Conservation (phyloP, 2,329 filamentous ascomycete genomes). For the Ophiostoma sp. region DNA sequence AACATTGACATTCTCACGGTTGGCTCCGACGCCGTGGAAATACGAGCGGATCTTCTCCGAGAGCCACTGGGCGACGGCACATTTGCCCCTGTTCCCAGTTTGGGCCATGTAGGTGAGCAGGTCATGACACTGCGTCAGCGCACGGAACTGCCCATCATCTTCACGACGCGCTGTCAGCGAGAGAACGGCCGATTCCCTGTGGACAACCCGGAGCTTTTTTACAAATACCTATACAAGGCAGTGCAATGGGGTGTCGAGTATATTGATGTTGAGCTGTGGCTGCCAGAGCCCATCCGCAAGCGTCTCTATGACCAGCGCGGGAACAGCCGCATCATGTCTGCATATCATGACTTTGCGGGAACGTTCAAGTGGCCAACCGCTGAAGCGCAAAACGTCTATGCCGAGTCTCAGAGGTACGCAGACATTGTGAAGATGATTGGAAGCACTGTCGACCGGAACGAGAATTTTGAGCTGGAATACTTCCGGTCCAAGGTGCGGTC, state of each 20-base stretch:
- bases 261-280: conserved; percentile 82
- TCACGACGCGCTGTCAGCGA: conserved; percentile 73
- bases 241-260: conserved; percentile 89
- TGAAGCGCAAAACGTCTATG: conserved; percentile 66
- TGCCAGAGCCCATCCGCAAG: conserved; percentile 69
- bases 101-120: conserved; percentile 81
- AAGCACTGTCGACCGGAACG: conserved; percentile 72
- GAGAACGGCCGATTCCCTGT: conserved; percentile 84
- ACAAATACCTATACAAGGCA: conserved; percentile 73
- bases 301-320: conserved; percentile 64
- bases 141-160: conserved; percentile 84
- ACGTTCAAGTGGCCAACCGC: conserved; percentile 76
- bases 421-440: conserved; percentile 91
- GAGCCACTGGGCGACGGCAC: conserved; percentile 61
- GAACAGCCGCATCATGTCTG: conserved; percentile 82
- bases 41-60: conserved; percentile 74
- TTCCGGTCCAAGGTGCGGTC: conserved; percentile 72
- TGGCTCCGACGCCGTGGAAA: conserved; percentile 77
- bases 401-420: conserved; percentile 65
- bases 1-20: conserved; percentile 85
- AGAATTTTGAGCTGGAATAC: conserved; percentile 86
- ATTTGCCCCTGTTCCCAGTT: conserved; percentile 63
- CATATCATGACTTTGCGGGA: conserved; percentile 83
- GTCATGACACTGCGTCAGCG: conserved; percentile 77
- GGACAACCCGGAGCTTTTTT: conserved; percentile 69